These are phyloP conservation scores for Fragaria ananassa DNA, from an alignment of 306 rosid genomes.

Conservation along the genomic window DNA sequence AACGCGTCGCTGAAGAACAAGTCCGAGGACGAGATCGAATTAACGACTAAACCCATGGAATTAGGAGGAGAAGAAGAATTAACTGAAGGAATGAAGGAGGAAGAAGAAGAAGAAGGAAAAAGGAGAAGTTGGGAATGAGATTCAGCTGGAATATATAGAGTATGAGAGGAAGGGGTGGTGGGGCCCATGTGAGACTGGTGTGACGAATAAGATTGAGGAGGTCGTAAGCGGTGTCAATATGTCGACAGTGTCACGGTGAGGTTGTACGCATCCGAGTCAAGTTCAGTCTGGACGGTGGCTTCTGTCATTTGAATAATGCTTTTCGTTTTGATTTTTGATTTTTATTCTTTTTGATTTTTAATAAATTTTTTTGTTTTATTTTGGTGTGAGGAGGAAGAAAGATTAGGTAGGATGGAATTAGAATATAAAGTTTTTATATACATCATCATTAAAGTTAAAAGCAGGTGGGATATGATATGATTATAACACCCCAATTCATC, in stretches of 20 bases:
- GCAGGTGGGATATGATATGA: not conserved
- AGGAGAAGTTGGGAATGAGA: slow-evolving; percentile 41
- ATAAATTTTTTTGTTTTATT: too few species aligned
- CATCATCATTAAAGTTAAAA: slow-evolving; percentile 17
- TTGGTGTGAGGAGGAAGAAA: not conserved
- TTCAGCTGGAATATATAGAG: slow-evolving; percentile 51
- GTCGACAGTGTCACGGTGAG: not conserved
- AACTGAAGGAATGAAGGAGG: not conserved
- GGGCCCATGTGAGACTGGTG: not conserved
- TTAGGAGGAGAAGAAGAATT: not conserved
- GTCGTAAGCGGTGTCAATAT: slow-evolving; percentile 14
- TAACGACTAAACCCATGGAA: slow-evolving; percentile 45
- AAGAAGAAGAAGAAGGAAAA: slow-evolving; percentile 19
- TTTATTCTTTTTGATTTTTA: too few species aligned
- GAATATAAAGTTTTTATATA: not conserved
- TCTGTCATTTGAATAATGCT: not conserved
- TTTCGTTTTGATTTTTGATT: not conserved
- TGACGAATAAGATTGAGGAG: slow-evolving; percentile 35
- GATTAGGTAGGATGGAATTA: not conserved
- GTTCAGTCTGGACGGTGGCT: slow-evolving; percentile 26
- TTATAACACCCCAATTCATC: not conserved
- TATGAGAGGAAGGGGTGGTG: not conserved
- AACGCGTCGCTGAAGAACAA: slow-evolving; percentile 45
- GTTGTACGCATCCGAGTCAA: slow-evolving; percentile 31
- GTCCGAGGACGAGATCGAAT: slow-evolving; percentile 30